Evolutionary conservation across 2,329 filamentous ascomycete genomes (phyloP), one percentile per base, ranked within the genome.

Genomic region (Colletotrichum tabaci): DNA sequence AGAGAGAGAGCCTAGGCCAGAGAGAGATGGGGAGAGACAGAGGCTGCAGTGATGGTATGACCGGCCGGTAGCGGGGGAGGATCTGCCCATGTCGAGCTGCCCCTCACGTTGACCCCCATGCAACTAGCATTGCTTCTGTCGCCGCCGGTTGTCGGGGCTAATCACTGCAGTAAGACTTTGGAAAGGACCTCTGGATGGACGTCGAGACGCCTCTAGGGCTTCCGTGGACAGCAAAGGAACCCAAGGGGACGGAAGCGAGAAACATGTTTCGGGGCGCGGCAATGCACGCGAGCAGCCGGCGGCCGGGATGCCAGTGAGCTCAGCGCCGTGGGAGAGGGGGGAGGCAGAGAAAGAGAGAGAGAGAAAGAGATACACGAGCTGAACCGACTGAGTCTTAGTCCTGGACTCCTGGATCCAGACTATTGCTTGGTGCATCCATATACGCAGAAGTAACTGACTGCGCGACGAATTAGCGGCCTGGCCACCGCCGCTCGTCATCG

Each of bases 61-160:
- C 30, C 21, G 30, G 16, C 6, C 26, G 62, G 9, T 61, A 26
- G 10, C 13, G 56, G 26, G 50, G 40, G 49, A 23, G 42, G 42
- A n/a, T 71, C 21, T 68, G 58, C 16, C 58, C 64, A 49, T 38
- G 8, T 47, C 30, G 18, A 21, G 30, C 23, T 26, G 5, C 55
- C 35, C 49, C 18, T 61, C 23, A n/a, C 35, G 15, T 67, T 23
- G 63, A 15, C 10, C 13, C 40, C 15, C 26, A 46, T 40, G 53
- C 58, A 49, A 49, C 10, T n/a, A 52, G 58, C 38, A 23, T 71
- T 55, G 65, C 65, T 68, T 68, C 62, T 56, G 18, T 40, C 10
- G 13, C 30, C 44, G 15, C 30, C 12, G 53, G 13, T 49, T 8
- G 40, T 57, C n/a, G 40, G 46, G 46, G 10, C 13, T 44, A 10